Base-by-base conservation (phyloP, 2,329 filamentous ascomycete species). In the Teratosphaeria zuluensis region DNA sequence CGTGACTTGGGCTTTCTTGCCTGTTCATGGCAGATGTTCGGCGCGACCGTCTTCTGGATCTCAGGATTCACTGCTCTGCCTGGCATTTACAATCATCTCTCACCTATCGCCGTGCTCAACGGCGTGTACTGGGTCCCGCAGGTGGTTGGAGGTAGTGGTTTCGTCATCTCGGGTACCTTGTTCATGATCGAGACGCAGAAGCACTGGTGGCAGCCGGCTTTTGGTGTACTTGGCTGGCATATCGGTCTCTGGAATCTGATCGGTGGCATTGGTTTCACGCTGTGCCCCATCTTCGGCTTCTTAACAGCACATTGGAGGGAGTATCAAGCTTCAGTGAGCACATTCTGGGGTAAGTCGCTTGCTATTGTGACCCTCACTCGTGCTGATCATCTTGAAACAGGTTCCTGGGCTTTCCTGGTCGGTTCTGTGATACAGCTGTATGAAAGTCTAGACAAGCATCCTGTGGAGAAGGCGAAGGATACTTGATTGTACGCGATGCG, bases 151-250 rank as follows among this genome's bases (percentile, higher is more conserved):
- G 65, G 65, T 21, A 55, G 62, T 4, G 63, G 65, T 33, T 69
- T 70, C 63, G 55, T 69, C 12, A 54, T 64, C 14, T 63, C 66
- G 4, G 66, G 66, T n/a, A 54, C 61, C 14, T 51, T 70, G 53
- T 70, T 69, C 58, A 68, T 66, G 59, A 57, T 70, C 46, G 66
- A 68, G 55, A 69, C 68, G 30, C 68, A 70, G 56, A 61, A 65
- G 51, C 61, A 63, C n/a, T 70, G 68, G 68, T 67, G 62, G 57
- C 51, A 60, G 48, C 68, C 68, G 51, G 60, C 66, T 1, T 61
- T 62, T 1, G 38, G 57, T n/a, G 58, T 62, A 6, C 61, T 70
- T 12, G 67, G 65, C 2, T 70, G 68, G 68, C 65, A 65, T 58
- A 66, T 70, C 46, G 68, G 54, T 32, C 24, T 53, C 56, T 68